Evolutionary conservation across 2,329 filamentous ascomycete genomes (phyloP).

Genomic region (Calonectria pauciramosa): DNA sequence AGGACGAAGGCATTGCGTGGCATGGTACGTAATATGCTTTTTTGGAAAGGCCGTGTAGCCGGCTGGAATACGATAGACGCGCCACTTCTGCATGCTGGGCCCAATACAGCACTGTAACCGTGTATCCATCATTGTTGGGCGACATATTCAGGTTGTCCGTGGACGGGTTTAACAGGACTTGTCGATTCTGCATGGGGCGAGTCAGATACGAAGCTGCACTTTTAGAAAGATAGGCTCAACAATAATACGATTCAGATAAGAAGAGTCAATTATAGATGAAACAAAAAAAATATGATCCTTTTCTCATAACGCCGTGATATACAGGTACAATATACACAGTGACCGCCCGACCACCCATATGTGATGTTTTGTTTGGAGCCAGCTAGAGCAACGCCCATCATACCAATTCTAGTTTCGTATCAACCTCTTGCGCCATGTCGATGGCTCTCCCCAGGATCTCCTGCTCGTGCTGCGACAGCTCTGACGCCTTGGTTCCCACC

Average conservation of each 20-base stretch:
- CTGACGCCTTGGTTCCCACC: slow-evolving; percentile 34
- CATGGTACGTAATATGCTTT: slow-evolving; percentile 7
- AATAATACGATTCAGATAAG: too few relatives aligned
- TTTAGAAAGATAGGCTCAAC: neutral
- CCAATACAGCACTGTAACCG: neutral
- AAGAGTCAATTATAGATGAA: neutral
- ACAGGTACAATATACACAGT: neutral
- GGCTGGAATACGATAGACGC: neutral
- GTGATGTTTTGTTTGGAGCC: neutral
- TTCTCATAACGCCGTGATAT: neutral
- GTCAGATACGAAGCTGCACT: neutral
- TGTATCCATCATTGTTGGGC: neutral
- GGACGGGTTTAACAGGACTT: neutral
- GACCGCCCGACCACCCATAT: neutral
- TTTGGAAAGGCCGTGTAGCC: neutral
- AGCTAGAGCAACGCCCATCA: neutral
- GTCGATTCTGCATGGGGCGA: neutral
- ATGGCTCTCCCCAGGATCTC: slow-evolving; percentile 30
- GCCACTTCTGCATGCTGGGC: neutral
- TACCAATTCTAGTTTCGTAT: neutral
- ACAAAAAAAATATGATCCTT: neutral
- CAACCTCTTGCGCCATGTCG: slow-evolving; percentile 14
- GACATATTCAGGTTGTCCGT: neutral
- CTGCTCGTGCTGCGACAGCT: slow-evolving; percentile 19
- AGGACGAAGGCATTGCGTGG: neutral